Evolutionary conservation across 371 early-diverging fungal species (phyloP).

Genomic region (Saksenaea vasiformis): DNA sequence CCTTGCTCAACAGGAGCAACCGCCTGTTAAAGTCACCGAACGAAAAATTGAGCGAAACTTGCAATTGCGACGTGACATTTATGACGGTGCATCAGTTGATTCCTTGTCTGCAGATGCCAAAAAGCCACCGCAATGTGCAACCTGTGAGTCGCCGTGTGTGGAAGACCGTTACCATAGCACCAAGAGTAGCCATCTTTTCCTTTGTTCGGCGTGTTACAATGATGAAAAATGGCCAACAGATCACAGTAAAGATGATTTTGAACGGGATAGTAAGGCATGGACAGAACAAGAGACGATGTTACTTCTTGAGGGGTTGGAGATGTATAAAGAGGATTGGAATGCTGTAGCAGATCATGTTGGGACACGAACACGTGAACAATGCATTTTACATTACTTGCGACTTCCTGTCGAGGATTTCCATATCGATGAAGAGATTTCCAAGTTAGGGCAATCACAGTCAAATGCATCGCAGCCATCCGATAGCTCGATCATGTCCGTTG

Average conservation of each 20-base stretch:
- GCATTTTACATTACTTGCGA: slow-evolving; percentile 33
- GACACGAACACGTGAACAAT: slow-evolving; percentile 48
- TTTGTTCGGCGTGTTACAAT: slow-evolving; percentile 80
- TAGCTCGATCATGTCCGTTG: slow-evolving; percentile 95
- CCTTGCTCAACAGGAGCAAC: not conserved
- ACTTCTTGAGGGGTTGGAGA: slow-evolving; percentile 35
- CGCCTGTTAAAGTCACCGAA: slow-evolving; percentile 3
- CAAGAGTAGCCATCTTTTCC: slow-evolving; percentile 56
- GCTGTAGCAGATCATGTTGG: slow-evolving; percentile 41
- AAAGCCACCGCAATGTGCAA: no score
- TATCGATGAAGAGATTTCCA: slow-evolving; percentile 43
- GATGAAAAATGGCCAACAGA: slow-evolving; percentile 88
- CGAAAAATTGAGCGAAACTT: slow-evolving; percentile 23
- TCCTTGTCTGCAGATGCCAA: no score
- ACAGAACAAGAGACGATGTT: slow-evolving; percentile 35
- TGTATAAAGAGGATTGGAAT: slow-evolving; percentile 42
- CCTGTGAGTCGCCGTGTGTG: slow-evolving; percentile 26
- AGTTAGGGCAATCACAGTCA: slow-evolving; percentile 47
- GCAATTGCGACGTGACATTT: slow-evolving; percentile 52
- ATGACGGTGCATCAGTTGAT: slow-evolving; percentile 14
- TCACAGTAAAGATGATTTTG: slow-evolving; percentile 79
- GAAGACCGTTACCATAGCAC: slow-evolving; percentile 67
- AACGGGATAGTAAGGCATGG: slow-evolving; percentile 43
- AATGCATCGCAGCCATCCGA: slow-evolving; percentile 62
- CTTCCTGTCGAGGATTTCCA: slow-evolving; percentile 67